A percentile compares a stretch with the other conserved stretches of the same genome.
phyloP scores from a whole-genome alignment of 2,329 filamentous ascomycete genomes.

The Metarhizium sp. region DNA sequence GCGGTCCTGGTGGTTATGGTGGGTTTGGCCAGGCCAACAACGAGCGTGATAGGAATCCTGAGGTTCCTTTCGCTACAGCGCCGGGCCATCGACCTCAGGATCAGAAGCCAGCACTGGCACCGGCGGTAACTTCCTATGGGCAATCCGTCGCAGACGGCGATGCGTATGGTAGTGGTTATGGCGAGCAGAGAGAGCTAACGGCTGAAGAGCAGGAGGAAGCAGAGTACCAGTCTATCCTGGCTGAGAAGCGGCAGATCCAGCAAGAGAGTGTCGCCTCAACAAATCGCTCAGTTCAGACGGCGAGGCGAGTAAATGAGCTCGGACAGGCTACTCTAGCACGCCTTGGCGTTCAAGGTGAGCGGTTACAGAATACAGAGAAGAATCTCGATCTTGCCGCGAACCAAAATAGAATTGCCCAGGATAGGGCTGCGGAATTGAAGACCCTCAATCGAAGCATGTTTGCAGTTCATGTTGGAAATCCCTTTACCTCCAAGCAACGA shows the following conservation, averaged over 20 bases:
- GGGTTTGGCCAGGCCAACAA: constrained; percentile 40
- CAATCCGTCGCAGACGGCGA: constrained; percentile 16
- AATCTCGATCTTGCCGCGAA: constrained; percentile 74
- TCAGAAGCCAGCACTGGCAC: constrained; percentile 12
- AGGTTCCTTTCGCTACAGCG: constrained; percentile 54
- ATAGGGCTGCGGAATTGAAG: constrained; percentile 75
- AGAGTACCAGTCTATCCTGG: constrained; percentile 54
- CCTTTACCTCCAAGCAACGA: constrained; percentile 63
- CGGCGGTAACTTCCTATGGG: constrained; percentile 13
- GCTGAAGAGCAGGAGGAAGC: constrained; percentile 69
- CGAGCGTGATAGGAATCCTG: constrained; percentile 43
- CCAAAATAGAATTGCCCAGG: constrained; percentile 66
- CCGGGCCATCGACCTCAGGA: constrained; percentile 37
- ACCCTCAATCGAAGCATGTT: constrained; percentile 88
- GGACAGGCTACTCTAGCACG: constrained; percentile 63
- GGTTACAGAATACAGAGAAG: constrained; percentile 71
- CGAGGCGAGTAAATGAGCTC: constrained; percentile 38
- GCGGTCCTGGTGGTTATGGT: constrained; percentile 51
- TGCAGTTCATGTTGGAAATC: constrained; percentile 67
- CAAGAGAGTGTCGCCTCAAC: constrained; percentile 52
- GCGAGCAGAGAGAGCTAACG: constrained; percentile 68
- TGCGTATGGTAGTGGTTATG: constrained; percentile 44
- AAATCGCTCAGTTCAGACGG: constrained; percentile 30
- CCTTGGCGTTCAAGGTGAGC: constrained; percentile 70
- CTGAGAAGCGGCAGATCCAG: constrained; percentile 57